Evolutionary conservation across 495 filamentous ascomycete genomes (phyloP).

Genomic region (Aspergillus egyptiacus): DNA sequence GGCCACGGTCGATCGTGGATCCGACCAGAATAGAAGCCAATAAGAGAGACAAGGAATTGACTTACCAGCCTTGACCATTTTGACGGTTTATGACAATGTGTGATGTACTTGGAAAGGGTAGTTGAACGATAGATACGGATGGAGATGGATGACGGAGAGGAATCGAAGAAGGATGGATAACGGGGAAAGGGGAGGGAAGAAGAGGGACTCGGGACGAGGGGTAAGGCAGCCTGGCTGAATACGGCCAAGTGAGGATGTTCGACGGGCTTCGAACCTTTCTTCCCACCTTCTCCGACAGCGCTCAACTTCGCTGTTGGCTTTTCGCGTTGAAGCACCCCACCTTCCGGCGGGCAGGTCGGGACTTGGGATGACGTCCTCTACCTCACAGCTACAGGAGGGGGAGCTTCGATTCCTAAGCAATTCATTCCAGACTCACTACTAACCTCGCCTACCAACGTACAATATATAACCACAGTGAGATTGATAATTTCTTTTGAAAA

Average conservation of each 20-base stretch:
- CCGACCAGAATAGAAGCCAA: slow-evolving; percentile 18
- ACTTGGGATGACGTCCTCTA: slow-evolving; percentile 26
- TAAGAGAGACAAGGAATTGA: slow-evolving; percentile 23
- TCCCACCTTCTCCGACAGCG: no score
- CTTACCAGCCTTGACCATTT: slow-evolving; percentile 96
- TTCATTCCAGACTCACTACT: slow-evolving; percentile 13
- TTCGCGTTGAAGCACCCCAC: slow-evolving; percentile 19
- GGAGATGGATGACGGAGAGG: slow-evolving; percentile 3
- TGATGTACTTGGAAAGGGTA: slow-evolving; percentile 7
- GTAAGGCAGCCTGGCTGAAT: slow-evolving; percentile 23
- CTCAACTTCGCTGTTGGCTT: not conserved
- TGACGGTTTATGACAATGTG: slow-evolving; percentile 42
- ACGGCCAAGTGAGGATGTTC: slow-evolving; percentile 13
- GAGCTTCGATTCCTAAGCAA: slow-evolving; percentile 23
- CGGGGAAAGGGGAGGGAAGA: slow-evolving; percentile 15
- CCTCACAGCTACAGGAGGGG: slow-evolving; percentile 2
- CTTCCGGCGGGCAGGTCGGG: slow-evolving; percentile 22
- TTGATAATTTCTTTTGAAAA: no score
- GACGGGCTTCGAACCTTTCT: slow-evolving; percentile 16
- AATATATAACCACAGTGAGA: no score
- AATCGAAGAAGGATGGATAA: slow-evolving; percentile 11
- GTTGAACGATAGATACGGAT: not conserved
- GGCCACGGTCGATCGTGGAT: slow-evolving; percentile 31
- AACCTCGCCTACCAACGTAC: no score
- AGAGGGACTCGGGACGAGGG: slow-evolving; percentile 19